Evolutionary conservation across 2,329 filamentous ascomycete species (phyloP).

Genomic region (Colletotrichum simmondsii): DNA sequence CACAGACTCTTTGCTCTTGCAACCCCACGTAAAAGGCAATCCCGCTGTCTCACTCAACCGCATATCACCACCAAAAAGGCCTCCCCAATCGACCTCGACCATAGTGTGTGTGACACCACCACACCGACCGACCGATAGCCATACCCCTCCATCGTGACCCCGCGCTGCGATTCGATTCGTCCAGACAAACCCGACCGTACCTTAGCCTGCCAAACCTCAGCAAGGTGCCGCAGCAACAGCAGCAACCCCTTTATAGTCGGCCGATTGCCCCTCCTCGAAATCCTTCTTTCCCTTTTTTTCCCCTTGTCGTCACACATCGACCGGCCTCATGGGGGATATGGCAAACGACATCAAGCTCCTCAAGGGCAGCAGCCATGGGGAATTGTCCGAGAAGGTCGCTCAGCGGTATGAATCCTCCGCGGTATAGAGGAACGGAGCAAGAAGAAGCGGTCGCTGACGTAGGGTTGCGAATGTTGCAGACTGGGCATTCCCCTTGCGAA

Average conservation of each 20-base stretch:
- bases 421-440: neutral
- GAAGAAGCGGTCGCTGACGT: neutral
- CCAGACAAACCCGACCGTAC: slow-evolving; percentile 13
- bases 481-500: slow-evolving; percentile 32
- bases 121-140: slow-evolving; percentile 14
- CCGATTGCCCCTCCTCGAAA: slow-evolving; percentile 13
- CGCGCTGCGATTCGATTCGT: slow-evolving; percentile 34
- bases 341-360: slow-evolving; percentile 52
- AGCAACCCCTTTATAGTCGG: slow-evolving; percentile 13
- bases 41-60: slow-evolving; percentile 1
- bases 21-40: neutral
- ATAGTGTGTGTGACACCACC: neutral
- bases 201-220: slow-evolving; percentile 28
- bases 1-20: neutral
- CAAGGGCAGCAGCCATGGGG: slow-evolving; percentile 47
- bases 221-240: slow-evolving; percentile 22
- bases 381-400: slow-evolving; percentile 45
- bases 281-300: neutral
- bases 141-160: slow-evolving; percentile 35
- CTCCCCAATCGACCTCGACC: neutral
- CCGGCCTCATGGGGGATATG: slow-evolving; percentile 40
- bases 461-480: slow-evolving; percentile 1
- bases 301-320: slow-evolving; percentile 31
- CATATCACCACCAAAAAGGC: neutral
- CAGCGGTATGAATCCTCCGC: slow-evolving; percentile 36